Evolutionary conservation across 768 basidiomycete species (phyloP), one percentile per base, ranked within the genome.

Genomic region (Boletellus emodensis): DNA sequence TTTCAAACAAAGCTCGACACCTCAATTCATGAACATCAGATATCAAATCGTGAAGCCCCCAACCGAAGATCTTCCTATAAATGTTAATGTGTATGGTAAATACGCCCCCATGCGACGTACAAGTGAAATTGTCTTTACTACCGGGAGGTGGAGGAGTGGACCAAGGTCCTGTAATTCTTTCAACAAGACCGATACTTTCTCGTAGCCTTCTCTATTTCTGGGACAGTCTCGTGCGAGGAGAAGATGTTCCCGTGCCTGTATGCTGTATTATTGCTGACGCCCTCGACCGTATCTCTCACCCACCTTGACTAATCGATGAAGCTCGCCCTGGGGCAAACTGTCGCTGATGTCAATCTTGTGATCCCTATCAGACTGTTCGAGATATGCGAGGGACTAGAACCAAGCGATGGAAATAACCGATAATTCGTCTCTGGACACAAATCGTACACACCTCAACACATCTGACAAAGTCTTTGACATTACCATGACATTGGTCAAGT

Each of bases 41-140:
- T 11, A 53, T 34, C 18, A 60, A 38, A 10, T 33, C 35, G 20
- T 28, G 14, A 7, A 57, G 11, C 20, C 48, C 38, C 52, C 51
- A 60, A 22, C 39, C 48, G 9, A 60, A 57, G 14, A 60, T 30
- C 59, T 60, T 42, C 6, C 26, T 11, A 33, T 6, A 4, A 6
- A 7, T 36, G 30, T 60, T 18, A 56, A 17, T 33, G 8, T 1
- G 34, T 17, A n/a, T 2, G 20, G 2, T 14, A 40, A 41, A 38
- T 13, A 15, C 13, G 17, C 8, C 22, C 18, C 26, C 12, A 36
- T 35, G n/a, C 32, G 17, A 18, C 55, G 28, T 40, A 57, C 59
- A 10, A 60, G 30, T 3, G 15, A 32, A 9, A 52, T 34, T 5
- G 32, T 40, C 18, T 28, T 30, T 10, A 28, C 42, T 28, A 51